phyloP scores from a whole-genome alignment of 306 rosid species.

The Betula pendula region DNA sequence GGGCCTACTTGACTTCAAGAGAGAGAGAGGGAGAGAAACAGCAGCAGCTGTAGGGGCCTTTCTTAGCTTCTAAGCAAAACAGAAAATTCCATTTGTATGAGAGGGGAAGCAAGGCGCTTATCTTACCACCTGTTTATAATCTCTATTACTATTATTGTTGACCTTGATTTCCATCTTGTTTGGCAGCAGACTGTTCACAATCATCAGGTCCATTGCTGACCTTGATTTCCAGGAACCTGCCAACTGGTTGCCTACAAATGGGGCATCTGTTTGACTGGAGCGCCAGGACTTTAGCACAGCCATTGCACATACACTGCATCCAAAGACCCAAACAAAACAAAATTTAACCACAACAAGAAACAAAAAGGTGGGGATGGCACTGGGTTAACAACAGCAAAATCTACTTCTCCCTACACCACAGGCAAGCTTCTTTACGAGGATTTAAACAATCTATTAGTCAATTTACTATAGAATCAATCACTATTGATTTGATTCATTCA shows the following conservation, averaged over 20 bases:
- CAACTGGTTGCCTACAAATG: constrained; percentile 96
- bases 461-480: no score
- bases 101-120: neutral
- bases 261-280: constrained; percentile 91
- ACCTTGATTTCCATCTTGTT: neutral
- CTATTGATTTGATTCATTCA: no score
- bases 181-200: constrained; percentile 4
- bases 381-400: no score
- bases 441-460: no score
- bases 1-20: neutral
- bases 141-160: neutral
- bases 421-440: no score
- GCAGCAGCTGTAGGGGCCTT: neutral
- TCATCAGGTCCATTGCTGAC: constrained; percentile 62
- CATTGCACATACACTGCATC: constrained; percentile 92
- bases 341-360: constrained; percentile 7
- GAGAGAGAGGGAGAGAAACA: neutral
- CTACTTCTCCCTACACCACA: no score
- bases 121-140: neutral
- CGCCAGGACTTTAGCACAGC: constrained; percentile 88
- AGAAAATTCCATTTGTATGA: neutral
- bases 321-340: constrained; percentile 20
- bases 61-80: neutral
- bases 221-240: constrained; percentile 91
- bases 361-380: no score